Base-by-base conservation (phyloP, 352 stramenopile genomes). In the Lagenidium giganteum region DNA sequence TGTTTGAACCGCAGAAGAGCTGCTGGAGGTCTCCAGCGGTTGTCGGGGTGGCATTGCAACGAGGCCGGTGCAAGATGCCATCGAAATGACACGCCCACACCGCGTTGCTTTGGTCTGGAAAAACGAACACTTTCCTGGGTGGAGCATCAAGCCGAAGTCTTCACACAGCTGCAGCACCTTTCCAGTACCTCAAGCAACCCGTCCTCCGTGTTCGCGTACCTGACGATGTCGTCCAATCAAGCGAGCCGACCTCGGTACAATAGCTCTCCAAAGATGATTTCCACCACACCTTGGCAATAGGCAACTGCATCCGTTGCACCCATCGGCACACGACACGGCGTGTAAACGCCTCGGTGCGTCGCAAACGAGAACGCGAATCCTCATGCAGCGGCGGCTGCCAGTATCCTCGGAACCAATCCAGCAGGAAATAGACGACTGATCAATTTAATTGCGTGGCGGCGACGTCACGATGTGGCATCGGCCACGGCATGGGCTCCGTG, bases 81-180 rank as follows among this genome's bases (percentile, higher is more conserved):
- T 23, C 1, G 57, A 69, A 5, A 73, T 48, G 1, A 59, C 27
- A 5, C 32, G 42, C 0, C 52, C 57, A 36, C 56, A 66, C 51
- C 57, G 68, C 18, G 41, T 51, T 0, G 51, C 49, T n/a, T 67
- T 42, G 0, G 8, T 34, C 0, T 21, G 13, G 28, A 57, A 67
- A 21, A 77, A 62, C n/a, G 27, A 0, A 17, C 61, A 72, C 33
- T 73, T 65, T n/a, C 39, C 47, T 2, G 57, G 53, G 38, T 69
- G 43, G 5, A 76, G 25, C 37, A 72, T 76, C 2, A 70, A 18
- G 2, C 54, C 66, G 17, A 42, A 71, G 9, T 42, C 3, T 17
- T 45, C 16, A 17, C 60, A 69, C 0, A 31, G 25, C 1, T 9
- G 13, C 2, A 70, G 26, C 21, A 53, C 34, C 3, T 49, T 16